Evolutionary conservation across 768 basidiomycete genomes (phyloP).

Genomic region (Suillus lakei): DNA sequence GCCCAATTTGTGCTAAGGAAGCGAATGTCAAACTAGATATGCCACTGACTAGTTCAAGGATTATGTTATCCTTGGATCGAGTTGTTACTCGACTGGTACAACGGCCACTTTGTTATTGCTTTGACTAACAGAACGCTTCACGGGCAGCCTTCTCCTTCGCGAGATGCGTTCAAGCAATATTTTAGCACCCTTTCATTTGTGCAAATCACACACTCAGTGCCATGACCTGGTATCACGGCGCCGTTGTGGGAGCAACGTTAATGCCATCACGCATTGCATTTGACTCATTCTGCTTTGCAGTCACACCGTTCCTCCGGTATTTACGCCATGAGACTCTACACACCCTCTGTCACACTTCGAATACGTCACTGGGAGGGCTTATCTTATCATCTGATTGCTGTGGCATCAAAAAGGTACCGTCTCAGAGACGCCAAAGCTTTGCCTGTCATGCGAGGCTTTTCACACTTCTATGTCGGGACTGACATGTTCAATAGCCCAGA

Average conservation of each 20-base stretch:
- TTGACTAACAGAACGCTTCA: neutral
- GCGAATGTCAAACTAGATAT: neutral
- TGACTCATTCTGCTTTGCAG: neutral
- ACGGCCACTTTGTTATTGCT: neutral
- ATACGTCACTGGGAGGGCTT: neutral
- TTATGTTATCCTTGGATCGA: neutral
- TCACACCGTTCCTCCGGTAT: neutral
- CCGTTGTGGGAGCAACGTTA: neutral
- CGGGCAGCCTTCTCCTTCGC: neutral
- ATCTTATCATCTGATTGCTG: neutral
- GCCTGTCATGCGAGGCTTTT: neutral
- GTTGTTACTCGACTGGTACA: neutral
- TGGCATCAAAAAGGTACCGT: neutral
- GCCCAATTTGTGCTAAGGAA: neutral
- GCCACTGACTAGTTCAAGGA: neutral
- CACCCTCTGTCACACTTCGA: neutral
- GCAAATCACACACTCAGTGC: neutral
- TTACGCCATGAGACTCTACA: neutral
- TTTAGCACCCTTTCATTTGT: neutral
- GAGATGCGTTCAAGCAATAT: neutral
- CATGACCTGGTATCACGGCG: neutral
- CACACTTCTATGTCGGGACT: neutral
- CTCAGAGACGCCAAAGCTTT: neutral
- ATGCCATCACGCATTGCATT: neutral
- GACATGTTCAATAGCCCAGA: neutral